phyloP scores from a whole-genome alignment of 352 stramenopile species.

The Phytophthora tubulina region DNA sequence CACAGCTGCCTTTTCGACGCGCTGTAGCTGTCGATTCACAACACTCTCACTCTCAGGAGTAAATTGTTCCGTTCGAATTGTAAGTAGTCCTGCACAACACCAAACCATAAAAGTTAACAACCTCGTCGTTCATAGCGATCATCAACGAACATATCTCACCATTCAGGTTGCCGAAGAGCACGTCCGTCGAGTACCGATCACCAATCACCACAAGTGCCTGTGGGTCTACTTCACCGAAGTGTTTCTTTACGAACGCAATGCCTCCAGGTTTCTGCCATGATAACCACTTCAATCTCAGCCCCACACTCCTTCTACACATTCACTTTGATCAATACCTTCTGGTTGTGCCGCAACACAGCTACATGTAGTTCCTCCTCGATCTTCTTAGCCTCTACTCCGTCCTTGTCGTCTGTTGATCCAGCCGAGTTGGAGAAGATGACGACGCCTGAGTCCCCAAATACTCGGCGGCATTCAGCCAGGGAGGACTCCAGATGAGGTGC shows the following conservation, averaged over 20 bases:
- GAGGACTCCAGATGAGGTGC: slow-evolving; percentile 78
- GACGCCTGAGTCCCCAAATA: slow-evolving; percentile 91
- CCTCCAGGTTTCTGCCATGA: slow-evolving; percentile 90
- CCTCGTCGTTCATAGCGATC: neutral
- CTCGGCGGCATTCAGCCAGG: slow-evolving; percentile 78
- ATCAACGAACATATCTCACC: slow-evolving; percentile 42
- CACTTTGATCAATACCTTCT: slow-evolving; percentile 69
- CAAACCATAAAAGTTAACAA: slow-evolving; percentile 10
- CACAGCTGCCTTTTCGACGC: slow-evolving; percentile 72
- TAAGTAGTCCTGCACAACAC: slow-evolving; percentile 90
- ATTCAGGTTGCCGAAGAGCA: slow-evolving; percentile 98
- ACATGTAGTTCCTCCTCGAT: slow-evolving; percentile 89
- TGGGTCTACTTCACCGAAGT: slow-evolving; percentile 84
- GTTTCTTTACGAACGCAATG: slow-evolving; percentile 85
- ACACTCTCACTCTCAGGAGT: slow-evolving; percentile 67
- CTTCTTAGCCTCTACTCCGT: slow-evolving; percentile 78
- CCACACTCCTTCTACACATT: neutral
- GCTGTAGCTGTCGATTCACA: slow-evolving; percentile 76
- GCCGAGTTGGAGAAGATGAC: slow-evolving; percentile 97
- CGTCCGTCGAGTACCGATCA: slow-evolving; percentile 97
- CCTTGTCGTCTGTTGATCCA: slow-evolving; percentile 92
- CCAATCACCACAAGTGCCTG: slow-evolving; percentile 95
- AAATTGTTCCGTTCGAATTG: slow-evolving; percentile 94
- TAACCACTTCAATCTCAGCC: slow-evolving; percentile 13
- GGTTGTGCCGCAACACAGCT: slow-evolving; percentile 90